These are phyloP conservation scores for Lycium barbarum DNA, from an alignment of 257 asterid genomes.

Conservation along the genomic window DNA sequence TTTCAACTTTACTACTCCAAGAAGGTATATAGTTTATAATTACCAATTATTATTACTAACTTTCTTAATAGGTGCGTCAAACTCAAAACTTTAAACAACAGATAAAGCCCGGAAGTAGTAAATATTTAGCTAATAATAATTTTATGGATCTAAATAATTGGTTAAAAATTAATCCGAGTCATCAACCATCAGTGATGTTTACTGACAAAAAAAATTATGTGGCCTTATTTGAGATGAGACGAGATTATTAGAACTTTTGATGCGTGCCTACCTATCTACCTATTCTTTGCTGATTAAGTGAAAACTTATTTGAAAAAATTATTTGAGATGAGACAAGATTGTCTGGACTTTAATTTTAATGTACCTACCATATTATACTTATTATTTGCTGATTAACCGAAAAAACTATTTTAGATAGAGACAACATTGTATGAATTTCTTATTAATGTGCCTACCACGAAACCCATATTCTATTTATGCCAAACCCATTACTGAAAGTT, in stretches of 20 bases:
- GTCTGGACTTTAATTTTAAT: background rate
- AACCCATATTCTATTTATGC: conserved; percentile 15
- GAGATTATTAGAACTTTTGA: conserved; percentile 1
- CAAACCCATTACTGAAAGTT: conserved; percentile 36
- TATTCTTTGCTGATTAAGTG: background rate
- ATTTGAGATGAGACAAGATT: conserved; percentile 14
- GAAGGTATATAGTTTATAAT: too few species aligned
- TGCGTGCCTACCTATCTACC: conserved; percentile 10
- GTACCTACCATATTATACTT: background rate
- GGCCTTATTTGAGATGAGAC: conserved; percentile 21
- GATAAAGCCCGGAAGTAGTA: background rate
- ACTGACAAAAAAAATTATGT: background rate
- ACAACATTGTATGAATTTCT: conserved; percentile 6
- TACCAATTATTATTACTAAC: background rate
- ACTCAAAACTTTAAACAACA: background rate
- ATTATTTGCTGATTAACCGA: background rate
- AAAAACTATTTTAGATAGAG: background rate
- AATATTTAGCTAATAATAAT: background rate
- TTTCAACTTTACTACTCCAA: too few species aligned
- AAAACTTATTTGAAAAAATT: background rate
- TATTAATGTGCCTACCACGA: conserved; percentile 15
- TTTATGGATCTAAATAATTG: background rate
- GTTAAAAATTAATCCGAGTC: background rate
- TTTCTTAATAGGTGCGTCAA: background rate
- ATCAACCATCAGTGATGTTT: background rate